Percentiles rank a stretch among this genome's conserved stretches.
phyloP scores from a whole-genome alignment of 75 land plant species.

The Pinus taeda region DNA sequence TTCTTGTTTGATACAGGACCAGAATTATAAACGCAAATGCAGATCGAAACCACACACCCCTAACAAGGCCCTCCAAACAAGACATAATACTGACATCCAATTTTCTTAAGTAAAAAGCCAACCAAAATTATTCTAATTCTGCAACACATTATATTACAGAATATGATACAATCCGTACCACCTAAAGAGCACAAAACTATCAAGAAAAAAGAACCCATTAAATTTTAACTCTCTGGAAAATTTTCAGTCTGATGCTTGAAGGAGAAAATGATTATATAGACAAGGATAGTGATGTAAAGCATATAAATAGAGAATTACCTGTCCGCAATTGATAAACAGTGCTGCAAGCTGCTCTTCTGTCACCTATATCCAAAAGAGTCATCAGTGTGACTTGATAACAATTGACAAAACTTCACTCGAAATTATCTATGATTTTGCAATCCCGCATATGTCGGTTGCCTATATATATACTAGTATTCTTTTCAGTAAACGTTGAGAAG shows the following conservation, averaged over 20 bases:
- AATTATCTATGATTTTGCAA: too few species aligned
- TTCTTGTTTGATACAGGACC: neutral
- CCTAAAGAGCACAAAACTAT: neutral
- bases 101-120: neutral
- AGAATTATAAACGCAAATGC: neutral
- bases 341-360: conserved; percentile 86
- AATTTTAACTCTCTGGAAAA: too few species aligned
- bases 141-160: neutral
- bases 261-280: neutral
- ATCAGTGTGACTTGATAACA: too few species aligned
- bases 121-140: neutral
- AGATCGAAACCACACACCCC: neutral
- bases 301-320: conserved; percentile 44
- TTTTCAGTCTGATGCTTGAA: too few species aligned
- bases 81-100: neutral
- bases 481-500: too few species aligned
- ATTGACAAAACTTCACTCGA: too few species aligned
- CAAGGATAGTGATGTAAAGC: neutral
- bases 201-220: neutral
- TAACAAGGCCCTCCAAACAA: neutral
- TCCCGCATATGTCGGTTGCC: too few species aligned
- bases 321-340: conserved; percentile 72
- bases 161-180: too few species aligned
- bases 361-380: conserved; percentile 28
- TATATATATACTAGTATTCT: too few species aligned